Evolutionary conservation across 2,329 filamentous ascomycete genomes (phyloP).

Genomic region (Colletotrichum gigasporum): DNA sequence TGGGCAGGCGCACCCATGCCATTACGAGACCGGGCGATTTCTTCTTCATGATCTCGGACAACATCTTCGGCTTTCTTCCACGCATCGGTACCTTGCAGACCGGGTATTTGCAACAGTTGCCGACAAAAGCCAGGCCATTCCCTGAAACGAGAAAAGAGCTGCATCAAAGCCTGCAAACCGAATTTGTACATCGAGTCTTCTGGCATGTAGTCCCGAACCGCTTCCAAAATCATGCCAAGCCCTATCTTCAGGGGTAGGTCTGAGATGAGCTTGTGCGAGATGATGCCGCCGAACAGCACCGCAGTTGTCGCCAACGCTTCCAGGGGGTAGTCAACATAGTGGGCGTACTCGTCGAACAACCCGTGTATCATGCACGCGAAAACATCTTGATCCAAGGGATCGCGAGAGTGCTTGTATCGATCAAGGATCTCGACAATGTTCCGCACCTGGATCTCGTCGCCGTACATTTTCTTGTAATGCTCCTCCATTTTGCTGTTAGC

Average conservation of each 20-base stretch:
- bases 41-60: conserved; percentile 73
- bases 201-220: conserved; percentile 83
- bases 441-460: conserved; percentile 85
- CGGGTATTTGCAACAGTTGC: conserved; percentile 82
- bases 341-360: conserved; percentile 95
- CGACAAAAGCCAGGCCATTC: conserved; percentile 98
- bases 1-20: conserved; percentile 50
- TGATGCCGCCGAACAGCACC: conserved; percentile 95
- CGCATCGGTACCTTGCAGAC: conserved; percentile 84
- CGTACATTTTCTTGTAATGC: conserved; percentile 98
- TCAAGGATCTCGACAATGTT: conserved; percentile 87
- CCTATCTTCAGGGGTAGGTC: conserved; percentile 91
- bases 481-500: conserved; percentile 96
- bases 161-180: conserved; percentile 91
- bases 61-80: conserved; percentile 85
- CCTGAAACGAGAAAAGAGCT: conserved; percentile 81
- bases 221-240: conserved; percentile 97
- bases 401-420: conserved; percentile 86
- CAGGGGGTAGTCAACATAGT: conserved; percentile 95
- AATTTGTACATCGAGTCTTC: conserved; percentile 98
- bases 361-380: conserved; percentile 99
- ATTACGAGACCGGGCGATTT: conserved; percentile 65
- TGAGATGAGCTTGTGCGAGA: conserved; percentile 91
- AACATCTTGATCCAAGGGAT: conserved; percentile 87
- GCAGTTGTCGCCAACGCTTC: conserved; percentile 95